A percentile compares a stretch with the other conserved stretches of the same genome.
These are phyloP conservation scores for Pedinophyceae sp. DNA, from an alignment of 139 green algal species.

Conservation along the genomic window DNA sequence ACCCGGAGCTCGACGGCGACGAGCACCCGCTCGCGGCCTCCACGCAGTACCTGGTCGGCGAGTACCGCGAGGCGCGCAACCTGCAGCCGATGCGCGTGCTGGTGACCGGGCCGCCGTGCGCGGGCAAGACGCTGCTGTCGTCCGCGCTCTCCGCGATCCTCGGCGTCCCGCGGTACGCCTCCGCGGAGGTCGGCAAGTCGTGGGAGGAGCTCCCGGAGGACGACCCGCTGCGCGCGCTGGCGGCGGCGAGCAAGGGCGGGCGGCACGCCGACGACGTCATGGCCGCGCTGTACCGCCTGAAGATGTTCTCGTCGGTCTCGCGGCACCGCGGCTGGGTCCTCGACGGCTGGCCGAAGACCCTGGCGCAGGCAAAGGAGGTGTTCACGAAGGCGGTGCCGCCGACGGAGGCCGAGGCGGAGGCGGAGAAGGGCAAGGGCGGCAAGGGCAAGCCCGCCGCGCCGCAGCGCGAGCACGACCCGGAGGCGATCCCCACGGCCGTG, in stretches of 20 bases:
- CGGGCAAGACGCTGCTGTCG: background rate
- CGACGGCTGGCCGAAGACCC: background rate
- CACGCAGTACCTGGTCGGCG: background rate
- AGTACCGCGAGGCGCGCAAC: background rate
- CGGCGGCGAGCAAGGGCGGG: background rate
- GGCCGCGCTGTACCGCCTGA: no score
- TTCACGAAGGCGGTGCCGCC: background rate
- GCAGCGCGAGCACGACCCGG: background rate
- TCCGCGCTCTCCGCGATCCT: background rate
- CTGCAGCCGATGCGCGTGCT: background rate
- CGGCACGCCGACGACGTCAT: background rate
- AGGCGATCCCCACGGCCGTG: background rate
- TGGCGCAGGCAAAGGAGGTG: background rate
- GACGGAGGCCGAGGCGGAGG: background rate
- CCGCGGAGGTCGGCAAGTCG: background rate
- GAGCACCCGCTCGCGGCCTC: no score
- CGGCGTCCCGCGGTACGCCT: background rate
- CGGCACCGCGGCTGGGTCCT: background rate
- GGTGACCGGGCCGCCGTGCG: background rate
- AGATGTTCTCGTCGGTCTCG: background rate
- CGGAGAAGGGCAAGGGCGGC: background rate
- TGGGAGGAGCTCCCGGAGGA: background rate
- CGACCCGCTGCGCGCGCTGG: background rate
- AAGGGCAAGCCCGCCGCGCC: background rate
- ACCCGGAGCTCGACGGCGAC: background rate